These are phyloP conservation scores for Citeromyces hawaiiensis DNA, from an alignment of 1,139 yeast genomes.

Conservation along the genomic window DNA sequence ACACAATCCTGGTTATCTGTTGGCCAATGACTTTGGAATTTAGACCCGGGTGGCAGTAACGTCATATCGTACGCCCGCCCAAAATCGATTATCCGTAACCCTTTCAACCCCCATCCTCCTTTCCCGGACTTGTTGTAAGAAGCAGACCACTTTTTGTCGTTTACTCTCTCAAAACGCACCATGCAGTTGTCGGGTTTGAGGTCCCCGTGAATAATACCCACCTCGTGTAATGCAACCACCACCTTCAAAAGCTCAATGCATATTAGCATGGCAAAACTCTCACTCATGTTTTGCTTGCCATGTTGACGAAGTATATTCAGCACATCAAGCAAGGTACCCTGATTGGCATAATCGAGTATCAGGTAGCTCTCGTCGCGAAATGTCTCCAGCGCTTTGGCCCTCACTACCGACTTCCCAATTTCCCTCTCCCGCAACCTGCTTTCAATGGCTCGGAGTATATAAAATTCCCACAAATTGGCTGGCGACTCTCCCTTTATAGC, in stretches of 20 bases:
- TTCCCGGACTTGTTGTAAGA: constrained; percentile 20
- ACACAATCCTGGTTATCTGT: constrained; percentile 67
- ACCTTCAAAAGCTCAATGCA: constrained; percentile 49
- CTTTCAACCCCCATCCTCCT: constrained; percentile 38
- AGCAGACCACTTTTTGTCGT: constrained; percentile 8
- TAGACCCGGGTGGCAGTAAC: constrained; percentile 28
- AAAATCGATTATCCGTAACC: constrained; percentile 65
- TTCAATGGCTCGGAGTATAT: constrained; percentile 47
- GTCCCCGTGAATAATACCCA: constrained; percentile 74
- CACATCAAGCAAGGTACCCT: constrained; percentile 70
- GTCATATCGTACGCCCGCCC: constrained; percentile 71
- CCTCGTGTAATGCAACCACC: constrained; percentile 47
- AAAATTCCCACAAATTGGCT: constrained; percentile 72
- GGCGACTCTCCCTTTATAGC: constrained; percentile 73
- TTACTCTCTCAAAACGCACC: constrained; percentile 32
- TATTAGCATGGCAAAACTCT: constrained; percentile 48
- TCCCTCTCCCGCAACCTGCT: constrained; percentile 16
- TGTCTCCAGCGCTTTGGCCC: constrained; percentile 37
- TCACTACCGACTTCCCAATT: constrained; percentile 25
- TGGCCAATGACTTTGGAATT: constrained; percentile 48
- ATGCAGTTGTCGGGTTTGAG: constrained; percentile 80
- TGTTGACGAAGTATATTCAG: constrained; percentile 30
- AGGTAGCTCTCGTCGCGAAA: constrained; percentile 68
- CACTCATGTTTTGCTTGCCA: constrained; percentile 30
- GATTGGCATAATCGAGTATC: constrained; percentile 52